Conservation (phyloP, 108 stramenopile genomes). For the Cyclotella baltica region DNA sequence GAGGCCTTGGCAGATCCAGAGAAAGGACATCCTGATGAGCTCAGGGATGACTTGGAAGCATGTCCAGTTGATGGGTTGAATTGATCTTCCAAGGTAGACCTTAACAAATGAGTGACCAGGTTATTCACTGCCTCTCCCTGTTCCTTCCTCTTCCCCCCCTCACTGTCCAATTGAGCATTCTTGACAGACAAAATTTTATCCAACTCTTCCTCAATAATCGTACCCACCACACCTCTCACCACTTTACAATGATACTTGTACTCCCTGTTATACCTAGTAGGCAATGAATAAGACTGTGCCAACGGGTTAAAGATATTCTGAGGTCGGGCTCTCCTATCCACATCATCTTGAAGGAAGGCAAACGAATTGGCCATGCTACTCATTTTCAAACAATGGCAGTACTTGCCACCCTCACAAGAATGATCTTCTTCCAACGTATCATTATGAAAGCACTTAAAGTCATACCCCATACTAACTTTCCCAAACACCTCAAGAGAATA, state of each 20-base stretch:
- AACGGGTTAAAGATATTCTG: conserved; percentile 23
- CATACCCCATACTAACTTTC: conserved; percentile 32
- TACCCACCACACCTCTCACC: conserved; percentile 19
- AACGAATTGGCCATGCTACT: conserved; percentile 32
- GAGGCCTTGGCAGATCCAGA: neutral
- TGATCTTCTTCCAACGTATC: neutral
- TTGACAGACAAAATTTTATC: neutral
- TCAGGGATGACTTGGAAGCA: neutral
- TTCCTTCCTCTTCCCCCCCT: neutral
- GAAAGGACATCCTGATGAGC: neutral
- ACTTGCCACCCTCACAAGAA: neutral
- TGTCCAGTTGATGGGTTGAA: neutral
- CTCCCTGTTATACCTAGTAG: conserved; percentile 25
- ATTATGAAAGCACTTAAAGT: conserved; percentile 23
- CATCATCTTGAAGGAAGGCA: conserved; percentile 26
- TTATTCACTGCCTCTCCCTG: neutral
- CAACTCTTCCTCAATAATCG: conserved; percentile 22
- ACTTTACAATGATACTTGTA: conserved; percentile 22
- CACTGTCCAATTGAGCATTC: neutral
- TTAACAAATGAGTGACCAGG: conserved; percentile 18
- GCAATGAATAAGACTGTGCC: conserved; percentile 39
- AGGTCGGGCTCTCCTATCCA: conserved; percentile 14
- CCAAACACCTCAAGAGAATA: conserved; percentile 44
- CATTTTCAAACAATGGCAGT: conserved; percentile 8
- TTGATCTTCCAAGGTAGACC: neutral